Evolutionary conservation across 2,329 filamentous ascomycete genomes (phyloP), one percentile per base, ranked within the genome.

Genomic region (Penicillium sp.): DNA sequence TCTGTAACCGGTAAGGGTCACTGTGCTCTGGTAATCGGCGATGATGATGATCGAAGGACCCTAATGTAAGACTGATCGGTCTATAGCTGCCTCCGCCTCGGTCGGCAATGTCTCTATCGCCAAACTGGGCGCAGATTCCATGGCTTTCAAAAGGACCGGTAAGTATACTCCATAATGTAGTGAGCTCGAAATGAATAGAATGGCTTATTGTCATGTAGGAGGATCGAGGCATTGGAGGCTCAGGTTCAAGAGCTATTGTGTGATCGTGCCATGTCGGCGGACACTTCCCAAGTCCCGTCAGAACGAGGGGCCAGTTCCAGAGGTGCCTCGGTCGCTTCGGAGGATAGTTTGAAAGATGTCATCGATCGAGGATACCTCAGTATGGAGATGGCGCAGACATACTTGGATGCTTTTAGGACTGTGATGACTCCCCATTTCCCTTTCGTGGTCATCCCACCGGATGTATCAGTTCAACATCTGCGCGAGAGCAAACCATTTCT

Each of bases 371-470:
- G 54, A 1, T 21, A 61, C n/a, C 52, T 67, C 7, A 52, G 34
- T 31, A 54, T 61, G 16, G 48, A 59, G 61, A 47, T 48, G 2
- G 60, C 64, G 3, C 51, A 57, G 5, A 63, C 56, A 11, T 60
- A 72, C 36, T 52, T 73, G 16, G 62, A 69, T 16, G 51, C 65
- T 23, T 75, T 72, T 62, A 70, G 64, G 55, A 63, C 60, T 3
- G 65, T 63, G 10, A 71, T 76, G 66, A 73, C 68, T 60, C 64
- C 68, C 0, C 66, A 75, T 54, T 75, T 75, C 29, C 73, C 72
- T 4, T 75, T 75, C 42, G 66, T 75, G 7, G 62, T 73, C 5
- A 49, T 76, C 26, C 53, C 67, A 5, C 54, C 63, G 7, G 43
- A 63, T 2, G 54, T 62, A 10, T 68, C 63, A 2, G 68, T 59